Conservation (phyloP, 805 yeast species). For the Hanseniaspora osmophila region DNA sequence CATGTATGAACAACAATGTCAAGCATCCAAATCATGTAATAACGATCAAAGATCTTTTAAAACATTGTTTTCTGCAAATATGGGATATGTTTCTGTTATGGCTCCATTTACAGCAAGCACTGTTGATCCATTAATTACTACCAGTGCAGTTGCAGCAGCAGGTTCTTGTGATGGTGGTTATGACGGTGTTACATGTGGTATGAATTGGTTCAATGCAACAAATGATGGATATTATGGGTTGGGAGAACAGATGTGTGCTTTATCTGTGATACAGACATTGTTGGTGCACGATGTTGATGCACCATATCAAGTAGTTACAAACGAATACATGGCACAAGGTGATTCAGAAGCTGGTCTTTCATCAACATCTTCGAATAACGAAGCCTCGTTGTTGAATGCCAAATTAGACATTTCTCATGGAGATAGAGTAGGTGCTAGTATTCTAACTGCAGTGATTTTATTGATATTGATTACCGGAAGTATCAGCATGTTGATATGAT, state of each 20-base stretch:
- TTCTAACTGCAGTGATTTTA: constrained; percentile 64
- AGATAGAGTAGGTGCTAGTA: constrained; percentile 83
- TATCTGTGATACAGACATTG: constrained; percentile 44
- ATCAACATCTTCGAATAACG: constrained; percentile 19
- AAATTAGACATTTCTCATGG: constrained; percentile 36
- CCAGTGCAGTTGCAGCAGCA: constrained; percentile 57
- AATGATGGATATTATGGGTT: constrained; percentile 59
- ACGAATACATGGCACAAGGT: constrained; percentile 44
- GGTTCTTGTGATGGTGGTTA: constrained; percentile 57
- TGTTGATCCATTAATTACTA: constrained; percentile 27
- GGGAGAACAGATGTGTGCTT: constrained; percentile 68
- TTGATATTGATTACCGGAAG: constrained; percentile 48
- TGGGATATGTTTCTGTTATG: constrained; percentile 42
- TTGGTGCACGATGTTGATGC: constrained; percentile 31
- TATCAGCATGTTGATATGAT: constrained; percentile 60
- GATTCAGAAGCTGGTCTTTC: constrained; percentile 37
- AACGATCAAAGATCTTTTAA: constrained; percentile 67
- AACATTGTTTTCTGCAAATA: constrained; percentile 48
- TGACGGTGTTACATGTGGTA: constrained; percentile 67
- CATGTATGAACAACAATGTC: constrained; percentile 53
- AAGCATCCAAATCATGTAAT: constrained; percentile 38
- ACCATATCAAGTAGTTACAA: constrained; percentile 33
- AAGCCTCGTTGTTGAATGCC: constrained; percentile 14
- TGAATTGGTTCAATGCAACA: constrained; percentile 42
- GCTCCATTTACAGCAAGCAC: constrained; percentile 34